Base-by-base conservation (phyloP, 371 early-diverging fungal species). In the Mortierella sp. region DNA sequence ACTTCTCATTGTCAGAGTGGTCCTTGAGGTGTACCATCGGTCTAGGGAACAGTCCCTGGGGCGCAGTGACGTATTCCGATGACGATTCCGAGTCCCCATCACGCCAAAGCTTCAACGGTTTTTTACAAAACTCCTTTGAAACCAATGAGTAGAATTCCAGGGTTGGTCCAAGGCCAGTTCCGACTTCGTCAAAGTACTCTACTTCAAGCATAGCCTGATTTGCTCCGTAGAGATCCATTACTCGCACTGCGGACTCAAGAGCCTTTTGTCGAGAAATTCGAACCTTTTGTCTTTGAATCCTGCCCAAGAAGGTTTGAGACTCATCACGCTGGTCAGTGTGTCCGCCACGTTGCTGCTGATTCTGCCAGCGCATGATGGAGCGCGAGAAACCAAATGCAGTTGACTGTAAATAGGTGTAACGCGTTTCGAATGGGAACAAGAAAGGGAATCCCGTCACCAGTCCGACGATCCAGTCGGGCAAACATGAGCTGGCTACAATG, bases 151-250 rank as follows among this genome's bases (percentile, higher is more conserved):
- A 98, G 73, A 97, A 97, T 76, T 97, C 98, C 9, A 97, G 85
- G 0, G 98, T 97, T 0, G 97, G 97, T 0, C 98, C 98, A 8
- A 96, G 81, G 3, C 98, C 98, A 5, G 96, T 95, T 12, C 98
- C 98, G 26, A 95, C 97, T 73, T 98, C 98, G 37, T 94, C 96
- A 75, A 91, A 90, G 73, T 95, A 98, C 80, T 97, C 96, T 22
- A 97, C 90, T 78, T 98, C 97, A 60, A 98, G 86, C 47, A 95
- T 86, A 4, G 89, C 84, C 40, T 91, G 89, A 1, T 88, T 85
- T 12, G 87, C 86, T n/a, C 91, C 91, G 77, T 93, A 97, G 62
- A 94, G 74, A 28, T 94, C 92, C 83, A 97, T 86, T 20, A 97
- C 91, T 68, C 93, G 93, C 37, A 91, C 85, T 62, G 96, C 94